Base-by-base conservation (phyloP, 805 yeast species). In the Yarrowia sp. region DNA sequence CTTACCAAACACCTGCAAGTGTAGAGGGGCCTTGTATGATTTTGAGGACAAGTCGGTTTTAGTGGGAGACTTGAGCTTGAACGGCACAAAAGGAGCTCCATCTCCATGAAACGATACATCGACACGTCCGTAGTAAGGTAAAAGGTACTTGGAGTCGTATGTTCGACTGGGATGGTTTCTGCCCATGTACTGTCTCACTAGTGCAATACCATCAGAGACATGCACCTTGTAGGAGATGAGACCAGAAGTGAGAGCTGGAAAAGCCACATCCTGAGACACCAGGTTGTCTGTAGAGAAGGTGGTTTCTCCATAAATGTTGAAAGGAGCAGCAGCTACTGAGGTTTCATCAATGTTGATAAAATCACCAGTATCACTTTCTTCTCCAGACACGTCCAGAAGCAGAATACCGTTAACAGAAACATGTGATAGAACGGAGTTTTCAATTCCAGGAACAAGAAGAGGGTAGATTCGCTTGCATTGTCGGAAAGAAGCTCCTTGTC, bases 71-170 rank as follows among this genome's bases (percentile, higher is more conserved):
- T 69, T 65, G n/a, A 36, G 38, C 22, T 65, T 51, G 17, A 39
- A 32, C 43, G 57, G 65, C 31, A 47, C 45, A 51, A 44, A 15
- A 13, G 43, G 50, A 3, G 55, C 38, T 31, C 44, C 15, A 32
- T 44, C 33, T 55, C 57, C 65, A 80, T 85, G 4, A 95, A 92
- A 1, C 86, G 81, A 70, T 76, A 88, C 1, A 92, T 93, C 0
- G 95, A 86, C 28, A 84, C 80, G 33, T 89, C 88, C 71, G 89
- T 93, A 42, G 79, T 75, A 60, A 76, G 77, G 42, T 79, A 73
- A 66, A 70, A 86, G 89, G 92, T 93, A 92, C 75, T 90, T 91
- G 0, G 90, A 81, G 73, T 92, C 97, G 69, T 77, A 81, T 0
- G 89, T 89, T 39, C 84, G 86, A 13, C 61, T 55, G 6, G 36